These are phyloP conservation scores for Cymbopogon citratus DNA, from an alignment of 176 grass and related monocot species.

Conservation along the genomic window DNA sequence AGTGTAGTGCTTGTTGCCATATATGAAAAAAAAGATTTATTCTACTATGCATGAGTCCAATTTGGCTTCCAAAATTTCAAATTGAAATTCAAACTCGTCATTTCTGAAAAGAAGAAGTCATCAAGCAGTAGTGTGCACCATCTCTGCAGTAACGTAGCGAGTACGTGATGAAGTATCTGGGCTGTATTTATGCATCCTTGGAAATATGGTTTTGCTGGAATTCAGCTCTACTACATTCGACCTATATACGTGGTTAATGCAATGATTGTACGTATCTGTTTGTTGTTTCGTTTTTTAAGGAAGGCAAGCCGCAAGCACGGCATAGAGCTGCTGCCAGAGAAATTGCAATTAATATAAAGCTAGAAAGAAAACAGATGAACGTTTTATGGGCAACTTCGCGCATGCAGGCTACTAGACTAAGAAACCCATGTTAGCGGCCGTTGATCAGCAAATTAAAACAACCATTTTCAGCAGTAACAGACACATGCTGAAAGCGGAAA, in stretches of 20 bases:
- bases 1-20: too few species aligned
- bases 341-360: background rate
- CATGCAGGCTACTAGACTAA: background rate
- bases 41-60: background rate
- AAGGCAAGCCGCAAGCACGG: background rate
- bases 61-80: background rate
- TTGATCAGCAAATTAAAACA: constrained; percentile 6
- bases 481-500: background rate
- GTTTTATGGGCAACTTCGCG: background rate
- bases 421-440: background rate
- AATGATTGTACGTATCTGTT: background rate
- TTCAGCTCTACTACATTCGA: background rate
- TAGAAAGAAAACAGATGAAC: background rate
- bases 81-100: background rate
- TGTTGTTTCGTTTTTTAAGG: background rate
- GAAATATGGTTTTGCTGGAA: background rate
- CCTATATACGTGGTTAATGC: background rate
- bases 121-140: background rate
- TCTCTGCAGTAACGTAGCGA: background rate
- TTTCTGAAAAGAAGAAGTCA: background rate
- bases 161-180: background rate
- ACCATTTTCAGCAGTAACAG: background rate
- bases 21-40: background rate
- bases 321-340: background rate
- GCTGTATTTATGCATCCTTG: background rate